These are phyloP conservation scores for bread wheat (Triticum aestivum) DNA, from an alignment of 176 grass and related monocot species.

Conservation along the genomic window DNA sequence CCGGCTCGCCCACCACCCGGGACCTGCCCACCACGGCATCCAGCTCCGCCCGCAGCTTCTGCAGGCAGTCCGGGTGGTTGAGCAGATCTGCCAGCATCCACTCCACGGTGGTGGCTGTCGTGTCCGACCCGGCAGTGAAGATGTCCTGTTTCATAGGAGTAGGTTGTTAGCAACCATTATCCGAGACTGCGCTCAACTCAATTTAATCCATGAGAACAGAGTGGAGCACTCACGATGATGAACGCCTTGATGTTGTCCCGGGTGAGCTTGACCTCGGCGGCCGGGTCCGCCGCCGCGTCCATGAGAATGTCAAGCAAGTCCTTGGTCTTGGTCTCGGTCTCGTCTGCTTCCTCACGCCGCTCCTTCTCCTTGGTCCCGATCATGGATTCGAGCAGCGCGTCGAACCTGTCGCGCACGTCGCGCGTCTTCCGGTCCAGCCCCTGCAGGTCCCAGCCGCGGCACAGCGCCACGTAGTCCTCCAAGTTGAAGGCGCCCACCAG, in stretches of 20 bases:
- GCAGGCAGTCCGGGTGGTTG: not conserved
- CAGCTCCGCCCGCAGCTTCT: not conserved
- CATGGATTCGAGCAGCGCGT: not conserved
- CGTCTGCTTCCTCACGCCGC: not conserved
- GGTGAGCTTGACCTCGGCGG: constrained; percentile 9
- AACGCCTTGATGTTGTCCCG: constrained; percentile 4
- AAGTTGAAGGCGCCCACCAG: constrained; percentile 5
- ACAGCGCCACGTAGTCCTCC: constrained; percentile 1
- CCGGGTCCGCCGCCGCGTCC: constrained; percentile 1
- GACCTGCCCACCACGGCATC: not conserved
- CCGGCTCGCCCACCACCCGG: not conserved
- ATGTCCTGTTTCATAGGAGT: not conserved
- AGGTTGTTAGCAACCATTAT: too few relatives aligned
- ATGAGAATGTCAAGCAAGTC: constrained; percentile 12
- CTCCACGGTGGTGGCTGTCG: constrained; percentile 6
- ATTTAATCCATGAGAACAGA: not conserved
- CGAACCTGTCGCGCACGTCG: constrained; percentile 8
- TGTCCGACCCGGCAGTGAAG: constrained; percentile 14
- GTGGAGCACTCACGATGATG: not conserved
- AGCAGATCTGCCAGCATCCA: constrained; percentile 16
- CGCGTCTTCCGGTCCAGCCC: not conserved
- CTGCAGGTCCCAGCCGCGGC: constrained; percentile 17
- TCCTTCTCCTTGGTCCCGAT: not conserved
- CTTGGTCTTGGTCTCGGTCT: not conserved
- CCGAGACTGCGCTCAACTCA: not conserved